Percentiles rank a stretch among this genome's conserved stretches.
phyloP scores from a whole-genome alignment of 1,284 basidiomycete genomes.

The Ceratobasidium sp. region DNA sequence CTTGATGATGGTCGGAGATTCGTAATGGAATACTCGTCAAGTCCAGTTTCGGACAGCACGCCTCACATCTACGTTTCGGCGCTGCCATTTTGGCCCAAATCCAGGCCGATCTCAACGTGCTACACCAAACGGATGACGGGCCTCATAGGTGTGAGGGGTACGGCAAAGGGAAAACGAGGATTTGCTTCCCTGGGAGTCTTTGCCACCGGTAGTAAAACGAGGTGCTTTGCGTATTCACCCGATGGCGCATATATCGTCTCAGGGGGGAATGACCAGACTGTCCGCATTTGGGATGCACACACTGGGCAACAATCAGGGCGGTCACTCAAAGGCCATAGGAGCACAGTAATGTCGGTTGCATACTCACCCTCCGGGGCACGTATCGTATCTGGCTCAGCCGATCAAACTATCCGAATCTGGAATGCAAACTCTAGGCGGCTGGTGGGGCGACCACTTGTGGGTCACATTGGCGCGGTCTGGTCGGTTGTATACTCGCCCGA shows the following conservation, averaged over 20 bases:
- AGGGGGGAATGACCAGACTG: slow-evolving; percentile 54
- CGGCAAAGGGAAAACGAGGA: not conserved
- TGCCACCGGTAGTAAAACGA: not conserved
- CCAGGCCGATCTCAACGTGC: not conserved
- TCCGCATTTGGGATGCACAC: slow-evolving; percentile 58
- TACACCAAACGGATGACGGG: not conserved
- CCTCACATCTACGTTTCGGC: slow-evolving; percentile 24
- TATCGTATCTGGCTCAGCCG: slow-evolving; percentile 23
- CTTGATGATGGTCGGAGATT: not conserved
- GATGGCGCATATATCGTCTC: too few relatives aligned
- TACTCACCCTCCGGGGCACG: slow-evolving; percentile 15
- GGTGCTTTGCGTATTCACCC: not conserved
- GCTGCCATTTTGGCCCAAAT: slow-evolving; percentile 6
- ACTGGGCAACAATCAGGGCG: slow-evolving; percentile 48
- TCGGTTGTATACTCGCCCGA: slow-evolving; percentile 18
- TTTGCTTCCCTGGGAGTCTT: not conserved
- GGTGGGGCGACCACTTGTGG: not conserved
- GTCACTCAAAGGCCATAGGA: slow-evolving; percentile 8
- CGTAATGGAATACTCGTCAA: not conserved
- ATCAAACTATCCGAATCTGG: slow-evolving; percentile 29
- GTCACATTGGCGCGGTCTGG: slow-evolving; percentile 49
- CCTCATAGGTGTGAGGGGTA: not conserved
- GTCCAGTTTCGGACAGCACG: not conserved
- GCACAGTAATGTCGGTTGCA: slow-evolving; percentile 8
- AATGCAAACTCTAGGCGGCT: slow-evolving; percentile 16